A percentile compares a stretch with the other conserved stretches of the same genome.
Conservation (phyloP, 176 grass and related monocot species). For the Oryza officinalis region DNA sequence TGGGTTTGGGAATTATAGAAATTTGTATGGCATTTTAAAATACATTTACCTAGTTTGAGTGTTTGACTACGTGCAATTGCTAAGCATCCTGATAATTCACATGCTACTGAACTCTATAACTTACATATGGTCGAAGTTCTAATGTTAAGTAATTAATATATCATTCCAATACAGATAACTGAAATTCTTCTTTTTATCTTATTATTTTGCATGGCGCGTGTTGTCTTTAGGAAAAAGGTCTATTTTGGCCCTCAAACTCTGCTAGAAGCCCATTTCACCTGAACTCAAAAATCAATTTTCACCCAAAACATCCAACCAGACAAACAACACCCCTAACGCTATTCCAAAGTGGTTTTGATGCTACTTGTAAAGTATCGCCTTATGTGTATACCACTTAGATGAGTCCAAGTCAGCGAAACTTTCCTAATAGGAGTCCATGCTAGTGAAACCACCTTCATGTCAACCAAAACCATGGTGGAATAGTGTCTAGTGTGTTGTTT, state of each 20-base stretch:
- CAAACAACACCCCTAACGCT: too few relatives aligned
- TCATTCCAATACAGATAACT: neutral
- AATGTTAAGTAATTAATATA: conserved; percentile 4
- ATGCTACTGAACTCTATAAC: neutral
- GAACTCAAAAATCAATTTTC: neutral
- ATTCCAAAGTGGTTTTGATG: neutral
- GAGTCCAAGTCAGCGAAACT: neutral
- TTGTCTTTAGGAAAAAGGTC: neutral
- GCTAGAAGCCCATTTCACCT: neutral
- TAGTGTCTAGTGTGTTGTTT: neutral
- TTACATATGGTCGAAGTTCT: neutral
- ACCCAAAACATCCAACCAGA: too few relatives aligned
- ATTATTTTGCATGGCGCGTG: neutral
- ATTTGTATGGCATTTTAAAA: neutral
- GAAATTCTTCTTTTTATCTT: neutral
- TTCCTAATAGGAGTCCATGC: neutral
- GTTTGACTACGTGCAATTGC: neutral
- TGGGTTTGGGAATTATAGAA: neutral
- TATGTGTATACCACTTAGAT: neutral
- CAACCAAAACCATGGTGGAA: neutral
- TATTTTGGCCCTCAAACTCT: neutral
- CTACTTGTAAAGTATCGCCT: neutral
- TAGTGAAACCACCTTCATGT: neutral
- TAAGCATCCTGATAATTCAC: neutral
- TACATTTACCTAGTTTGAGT: neutral